phyloP scores from a whole-genome alignment of 2,329 filamentous ascomycete genomes.

The Verticillium isaacii region DNA sequence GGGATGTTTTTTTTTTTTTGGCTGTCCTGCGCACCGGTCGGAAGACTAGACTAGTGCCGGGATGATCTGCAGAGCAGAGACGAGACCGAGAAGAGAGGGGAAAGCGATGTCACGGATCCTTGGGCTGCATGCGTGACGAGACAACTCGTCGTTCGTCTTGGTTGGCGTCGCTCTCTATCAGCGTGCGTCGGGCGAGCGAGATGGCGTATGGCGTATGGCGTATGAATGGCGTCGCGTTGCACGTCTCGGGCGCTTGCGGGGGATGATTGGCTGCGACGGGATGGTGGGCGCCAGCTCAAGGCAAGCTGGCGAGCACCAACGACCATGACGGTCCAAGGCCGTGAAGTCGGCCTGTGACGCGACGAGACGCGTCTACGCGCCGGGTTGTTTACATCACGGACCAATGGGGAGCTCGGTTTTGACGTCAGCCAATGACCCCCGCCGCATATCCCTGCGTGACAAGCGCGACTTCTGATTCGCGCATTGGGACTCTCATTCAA shows the following conservation, averaged over 20 bases:
- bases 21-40: background rate
- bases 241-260: background rate
- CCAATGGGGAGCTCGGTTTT: background rate
- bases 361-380: slow-evolving; percentile 2
- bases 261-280: background rate
- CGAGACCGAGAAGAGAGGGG: background rate
- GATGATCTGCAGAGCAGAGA: background rate
- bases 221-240: background rate
- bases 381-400: background rate
- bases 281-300: background rate
- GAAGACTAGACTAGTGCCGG: background rate
- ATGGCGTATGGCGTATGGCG: background rate
- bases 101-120: background rate
- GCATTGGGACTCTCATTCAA: background rate
- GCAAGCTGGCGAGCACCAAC: background rate
- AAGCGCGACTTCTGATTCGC: background rate
- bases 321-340: background rate
- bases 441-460: background rate
- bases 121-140: background rate
- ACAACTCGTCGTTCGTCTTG: background rate
- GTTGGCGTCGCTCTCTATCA: background rate
- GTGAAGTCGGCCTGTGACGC: background rate
- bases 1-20: background rate
- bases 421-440: background rate
- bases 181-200: background rate